Percentiles rank a stretch among this genome's conserved stretches.
Conservation (phyloP, 2,329 filamentous ascomycete genomes). For the Colletotrichum sp. region DNA sequence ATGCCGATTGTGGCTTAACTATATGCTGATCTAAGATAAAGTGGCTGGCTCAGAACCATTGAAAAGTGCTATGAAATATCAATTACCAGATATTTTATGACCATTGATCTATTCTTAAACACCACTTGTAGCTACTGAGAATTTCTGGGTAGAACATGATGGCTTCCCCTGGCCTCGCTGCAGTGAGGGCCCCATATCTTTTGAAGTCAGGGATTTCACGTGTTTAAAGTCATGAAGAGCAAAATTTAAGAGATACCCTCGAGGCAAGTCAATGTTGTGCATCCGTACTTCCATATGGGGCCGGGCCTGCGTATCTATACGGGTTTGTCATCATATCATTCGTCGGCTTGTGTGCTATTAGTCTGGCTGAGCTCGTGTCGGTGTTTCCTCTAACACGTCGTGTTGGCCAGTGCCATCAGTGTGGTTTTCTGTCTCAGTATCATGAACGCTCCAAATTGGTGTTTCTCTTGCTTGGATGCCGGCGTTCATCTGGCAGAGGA, state of each 20-base stretch:
- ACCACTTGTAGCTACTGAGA: background rate
- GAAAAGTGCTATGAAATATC: rapidly evolving
- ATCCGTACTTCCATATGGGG: rapidly evolving
- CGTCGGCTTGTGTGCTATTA: too few relatives aligned
- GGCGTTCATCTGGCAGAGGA: too few relatives aligned
- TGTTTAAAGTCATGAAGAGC: too few relatives aligned
- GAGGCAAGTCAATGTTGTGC: rapidly evolving
- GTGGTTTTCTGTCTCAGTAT: rapidly evolving
- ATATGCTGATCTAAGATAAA: background rate
- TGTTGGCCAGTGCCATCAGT: too few relatives aligned
- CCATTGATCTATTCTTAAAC: background rate
- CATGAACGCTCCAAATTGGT: rapidly evolving
- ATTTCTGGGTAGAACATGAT: background rate
- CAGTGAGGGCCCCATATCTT: too few relatives aligned
- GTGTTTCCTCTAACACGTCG: too few relatives aligned
- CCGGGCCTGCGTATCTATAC: rapidly evolving
- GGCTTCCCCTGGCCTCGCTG: rapidly evolving
- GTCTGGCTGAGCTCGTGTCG: too few relatives aligned
- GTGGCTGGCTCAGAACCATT: background rate
- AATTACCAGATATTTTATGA: too few relatives aligned
- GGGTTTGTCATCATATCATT: too few relatives aligned
- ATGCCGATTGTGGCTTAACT: rapidly evolving
- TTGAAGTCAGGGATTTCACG: rapidly evolving
- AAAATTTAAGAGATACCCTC: rapidly evolving
- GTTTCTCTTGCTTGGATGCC: too few relatives aligned